Base-by-base conservation (phyloP, 345 rosid genomes). In the Camelina neglecta region DNA sequence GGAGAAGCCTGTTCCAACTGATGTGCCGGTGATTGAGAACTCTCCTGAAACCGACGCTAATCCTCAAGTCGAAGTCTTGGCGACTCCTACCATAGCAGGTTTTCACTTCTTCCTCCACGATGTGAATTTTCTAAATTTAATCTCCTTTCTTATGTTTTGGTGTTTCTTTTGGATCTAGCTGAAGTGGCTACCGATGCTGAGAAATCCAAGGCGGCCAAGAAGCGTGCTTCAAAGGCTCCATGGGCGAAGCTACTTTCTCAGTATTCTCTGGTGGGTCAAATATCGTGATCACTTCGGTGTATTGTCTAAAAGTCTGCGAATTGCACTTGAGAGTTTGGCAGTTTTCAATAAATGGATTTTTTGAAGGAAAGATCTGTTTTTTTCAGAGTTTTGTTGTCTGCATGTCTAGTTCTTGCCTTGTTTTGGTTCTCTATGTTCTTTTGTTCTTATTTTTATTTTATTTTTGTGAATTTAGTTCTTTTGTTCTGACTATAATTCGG, bases 201-300 rank as follows among this genome's bases (percentile, higher is more conserved):
- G 39, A 79, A 79, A 62, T 55, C 78, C 0, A 79, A 79, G 71
- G 51, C 77, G 4, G 81, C 29, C 29, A 79, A 79, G 81, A 79
- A 79, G 54, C 70, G 81, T 0, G 71, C 75, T 75, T 75, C 83
- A 12, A 89, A 85, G 71, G 79, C 74, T 76, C 92, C 94, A 13
- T 96, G 98, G 98, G 99, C 86, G 38, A 89, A 89, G 82, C 90
- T 96, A 71, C 92, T 96, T 71, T 93, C 98, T 2, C 94, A 93
- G 88, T 87, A 82, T 71, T 64, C 91, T 50, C 89, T 87, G 97
- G 99, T 88, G 38, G 29, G 76, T 78, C 60, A 36, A 69, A n/a
- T 64, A 6, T 75, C 48, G 2, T 75, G 31, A 60, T 69, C 10
- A 61, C 12, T 47, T 70, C 24, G 12, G 1, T 51, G 2, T 44